Percentiles rank a stretch among this genome's conserved stretches.
Conservation (phyloP, 208 protist genomes). For the Crithidia bombi region DNA sequence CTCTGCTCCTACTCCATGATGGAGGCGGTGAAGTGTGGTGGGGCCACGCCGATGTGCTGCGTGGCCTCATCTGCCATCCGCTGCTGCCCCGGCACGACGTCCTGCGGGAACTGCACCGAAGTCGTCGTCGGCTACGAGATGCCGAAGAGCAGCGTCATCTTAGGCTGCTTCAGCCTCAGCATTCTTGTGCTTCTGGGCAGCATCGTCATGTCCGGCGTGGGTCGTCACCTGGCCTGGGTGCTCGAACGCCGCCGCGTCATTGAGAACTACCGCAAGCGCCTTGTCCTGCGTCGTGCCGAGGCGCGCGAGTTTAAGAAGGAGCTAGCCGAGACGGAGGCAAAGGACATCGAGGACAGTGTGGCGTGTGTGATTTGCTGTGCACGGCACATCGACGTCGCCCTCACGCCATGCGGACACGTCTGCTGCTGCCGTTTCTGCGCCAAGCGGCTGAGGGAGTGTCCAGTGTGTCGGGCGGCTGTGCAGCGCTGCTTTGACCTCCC, state of each 20-base stretch:
- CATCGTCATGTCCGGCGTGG: conserved; percentile 42
- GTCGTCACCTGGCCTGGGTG: conserved; percentile 39
- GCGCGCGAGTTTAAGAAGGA: conserved; percentile 37
- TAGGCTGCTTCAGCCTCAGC: conserved; percentile 40
- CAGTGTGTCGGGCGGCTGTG: conserved; percentile 50
- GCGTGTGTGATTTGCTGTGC: conserved; percentile 56
- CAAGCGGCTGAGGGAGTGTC: conserved; percentile 42
- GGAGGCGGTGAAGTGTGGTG: conserved; percentile 25
- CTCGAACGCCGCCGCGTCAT: conserved; percentile 46
- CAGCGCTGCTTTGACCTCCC: conserved; percentile 44
- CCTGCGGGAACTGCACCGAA: conserved; percentile 37
- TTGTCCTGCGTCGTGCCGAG: conserved; percentile 33
- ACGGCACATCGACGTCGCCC: conserved; percentile 45
- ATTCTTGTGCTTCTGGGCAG: conserved; percentile 49
- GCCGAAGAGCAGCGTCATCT: conserved; percentile 33
- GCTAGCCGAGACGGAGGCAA: conserved; percentile 37
- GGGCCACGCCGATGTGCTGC: conserved; percentile 39
- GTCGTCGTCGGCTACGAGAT: conserved; percentile 38
- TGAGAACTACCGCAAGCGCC: conserved; percentile 21
- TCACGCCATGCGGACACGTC: conserved; percentile 55
- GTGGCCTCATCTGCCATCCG: conserved; percentile 29
- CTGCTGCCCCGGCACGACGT: conserved; percentile 34
- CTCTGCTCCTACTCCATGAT: conserved; percentile 40
- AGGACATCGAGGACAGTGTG: conserved; percentile 35
- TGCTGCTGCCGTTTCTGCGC: conserved; percentile 53